These are phyloP conservation scores for Stylosanthes scabra DNA, from an alignment of 331 rosid species.

Conservation along the genomic window DNA sequence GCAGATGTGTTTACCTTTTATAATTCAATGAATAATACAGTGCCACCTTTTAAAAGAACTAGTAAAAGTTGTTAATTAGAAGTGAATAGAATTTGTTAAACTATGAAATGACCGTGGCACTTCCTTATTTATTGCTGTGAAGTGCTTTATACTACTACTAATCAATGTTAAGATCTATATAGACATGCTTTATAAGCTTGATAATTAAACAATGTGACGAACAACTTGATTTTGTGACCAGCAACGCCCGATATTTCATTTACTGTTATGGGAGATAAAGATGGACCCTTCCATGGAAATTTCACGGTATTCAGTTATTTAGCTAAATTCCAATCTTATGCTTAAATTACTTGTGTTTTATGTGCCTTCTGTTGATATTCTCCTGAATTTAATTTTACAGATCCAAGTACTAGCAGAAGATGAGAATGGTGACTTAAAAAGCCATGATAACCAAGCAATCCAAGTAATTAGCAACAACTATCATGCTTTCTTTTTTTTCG, in stretches of 20 bases:
- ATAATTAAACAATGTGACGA: conserved; percentile 31
- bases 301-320: conserved; percentile 60
- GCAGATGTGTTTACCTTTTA: conserved; percentile 24
- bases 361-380: conserved; percentile 39
- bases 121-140: background rate
- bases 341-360: background rate
- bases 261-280: conserved; percentile 47
- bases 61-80: conserved; percentile 20
- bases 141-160: background rate
- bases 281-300: conserved; percentile 57
- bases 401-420: conserved; percentile 62
- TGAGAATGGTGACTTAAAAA: conserved; percentile 50
- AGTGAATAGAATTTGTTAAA: conserved; percentile 11
- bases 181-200: conserved; percentile 29
- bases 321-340: background rate
- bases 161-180: conserved; percentile 15
- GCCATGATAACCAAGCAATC: conserved; percentile 54
- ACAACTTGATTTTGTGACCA: conserved; percentile 46
- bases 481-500: conserved; percentile 18
- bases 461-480: conserved; percentile 55
- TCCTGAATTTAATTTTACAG: conserved; percentile 49
- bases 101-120: conserved; percentile 1
- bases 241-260: conserved; percentile 49
- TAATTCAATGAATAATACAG: conserved; percentile 12
- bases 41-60: conserved; percentile 16